Conservation (phyloP, 352 stramenopile genomes). For the Phytopythium vexans region DNA sequence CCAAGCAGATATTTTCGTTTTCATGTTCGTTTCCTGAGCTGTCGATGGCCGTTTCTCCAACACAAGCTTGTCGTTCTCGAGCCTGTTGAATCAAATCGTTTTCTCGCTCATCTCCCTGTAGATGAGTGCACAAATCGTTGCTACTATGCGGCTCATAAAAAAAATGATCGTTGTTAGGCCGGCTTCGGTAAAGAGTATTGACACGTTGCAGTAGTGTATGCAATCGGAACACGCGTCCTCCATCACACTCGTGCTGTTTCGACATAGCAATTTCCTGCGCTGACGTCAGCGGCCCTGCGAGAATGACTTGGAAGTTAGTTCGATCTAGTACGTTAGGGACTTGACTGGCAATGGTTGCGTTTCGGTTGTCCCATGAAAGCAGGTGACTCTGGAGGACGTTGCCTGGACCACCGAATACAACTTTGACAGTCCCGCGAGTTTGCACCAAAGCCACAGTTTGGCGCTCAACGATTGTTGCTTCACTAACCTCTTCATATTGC, state of each 20-base stretch:
- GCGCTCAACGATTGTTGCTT: constrained; percentile 11
- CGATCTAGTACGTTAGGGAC: constrained; percentile 1
- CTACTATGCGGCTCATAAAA: neutral
- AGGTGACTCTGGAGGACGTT: constrained; percentile 23
- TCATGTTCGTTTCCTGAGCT: neutral
- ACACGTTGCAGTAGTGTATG: constrained; percentile 6
- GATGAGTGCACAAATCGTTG: neutral
- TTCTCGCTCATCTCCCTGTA: too few species aligned
- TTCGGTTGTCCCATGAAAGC: constrained; percentile 21
- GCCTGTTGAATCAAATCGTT: too few species aligned
- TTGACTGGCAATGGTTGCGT: constrained; percentile 15
- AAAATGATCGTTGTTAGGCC: neutral
- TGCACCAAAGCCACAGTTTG: constrained; percentile 17
- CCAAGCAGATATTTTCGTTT: neutral
- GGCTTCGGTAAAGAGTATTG: constrained; percentile 14
- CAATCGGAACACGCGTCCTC: neutral
- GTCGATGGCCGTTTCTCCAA: neutral
- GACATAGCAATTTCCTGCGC: constrained; percentile 11
- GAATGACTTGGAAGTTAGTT: constrained; percentile 19
- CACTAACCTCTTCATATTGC: constrained; percentile 8
- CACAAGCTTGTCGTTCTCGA: neutral
- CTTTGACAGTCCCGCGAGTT: constrained; percentile 16
- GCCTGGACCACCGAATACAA: constrained; percentile 18
- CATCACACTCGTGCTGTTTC: constrained; percentile 18
- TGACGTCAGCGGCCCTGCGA: constrained; percentile 18